Conservation (phyloP, 345 rosid genomes). For the Stellera chamaejasme region DNA sequence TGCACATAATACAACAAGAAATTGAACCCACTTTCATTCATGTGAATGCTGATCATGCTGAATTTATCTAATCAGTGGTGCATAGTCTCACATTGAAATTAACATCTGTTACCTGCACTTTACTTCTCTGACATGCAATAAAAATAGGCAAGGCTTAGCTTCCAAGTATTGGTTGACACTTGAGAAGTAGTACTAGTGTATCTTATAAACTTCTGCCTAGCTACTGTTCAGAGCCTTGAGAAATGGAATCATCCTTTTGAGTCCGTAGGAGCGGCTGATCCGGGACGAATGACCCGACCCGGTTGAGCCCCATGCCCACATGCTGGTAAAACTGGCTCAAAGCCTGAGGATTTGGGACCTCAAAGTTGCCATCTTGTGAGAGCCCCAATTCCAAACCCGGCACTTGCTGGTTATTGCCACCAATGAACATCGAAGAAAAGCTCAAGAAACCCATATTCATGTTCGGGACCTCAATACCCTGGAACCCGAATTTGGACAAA, state of each 20-base stretch:
- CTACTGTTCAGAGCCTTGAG: constrained; percentile 41
- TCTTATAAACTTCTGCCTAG: constrained; percentile 13
- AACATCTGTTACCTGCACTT: constrained; percentile 3
- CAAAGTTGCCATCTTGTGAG: constrained; percentile 52
- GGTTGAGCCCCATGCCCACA: constrained; percentile 38
- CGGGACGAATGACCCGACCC: constrained; percentile 22
- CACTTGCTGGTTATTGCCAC: constrained; percentile 28
- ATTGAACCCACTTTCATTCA: no score
- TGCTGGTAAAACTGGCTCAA: constrained; percentile 50
- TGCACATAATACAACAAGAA: no score
- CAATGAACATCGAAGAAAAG: constrained; percentile 42
- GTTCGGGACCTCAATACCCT: constrained; percentile 43
- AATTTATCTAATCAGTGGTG: no score
- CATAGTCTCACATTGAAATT: no score
- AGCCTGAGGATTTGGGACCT: constrained; percentile 43
- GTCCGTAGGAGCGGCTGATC: constrained; percentile 22
- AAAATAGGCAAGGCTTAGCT: constrained; percentile 4
- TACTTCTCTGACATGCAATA: constrained; percentile 8
- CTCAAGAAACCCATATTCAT: constrained; percentile 46
- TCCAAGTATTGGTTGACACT: neutral
- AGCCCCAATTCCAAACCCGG: constrained; percentile 63
- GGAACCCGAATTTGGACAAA: constrained; percentile 34
- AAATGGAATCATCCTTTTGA: constrained; percentile 36
- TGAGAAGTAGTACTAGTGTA: neutral
- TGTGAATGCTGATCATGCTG: no score